phyloP scores from a whole-genome alignment of 768 basidiomycete species.

The Phanerodontia chrysosporium region DNA sequence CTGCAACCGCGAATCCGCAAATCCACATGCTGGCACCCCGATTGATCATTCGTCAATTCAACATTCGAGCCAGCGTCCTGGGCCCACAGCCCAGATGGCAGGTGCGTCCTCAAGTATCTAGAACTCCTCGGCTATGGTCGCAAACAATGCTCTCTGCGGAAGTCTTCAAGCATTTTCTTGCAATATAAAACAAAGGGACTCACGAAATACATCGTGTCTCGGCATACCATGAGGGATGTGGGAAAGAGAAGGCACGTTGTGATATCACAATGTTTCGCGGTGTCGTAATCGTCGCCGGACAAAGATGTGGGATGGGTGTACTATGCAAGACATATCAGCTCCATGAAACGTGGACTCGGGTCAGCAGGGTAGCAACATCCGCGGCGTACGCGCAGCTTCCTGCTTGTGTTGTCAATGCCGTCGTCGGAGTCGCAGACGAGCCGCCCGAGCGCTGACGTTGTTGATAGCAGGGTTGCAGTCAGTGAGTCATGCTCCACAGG shows the following conservation, averaged over 20 bases:
- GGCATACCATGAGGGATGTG: background rate
- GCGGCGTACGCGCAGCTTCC: no score
- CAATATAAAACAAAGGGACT: no score
- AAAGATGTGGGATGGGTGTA: background rate
- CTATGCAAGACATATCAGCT: background rate
- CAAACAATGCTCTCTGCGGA: no score
- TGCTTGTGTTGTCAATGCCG: no score
- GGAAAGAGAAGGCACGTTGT: background rate
- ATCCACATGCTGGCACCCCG: background rate
- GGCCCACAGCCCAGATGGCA: background rate
- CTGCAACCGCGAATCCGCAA: background rate
- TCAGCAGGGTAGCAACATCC: no score
- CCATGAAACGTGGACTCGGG: no score
- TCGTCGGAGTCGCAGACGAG: no score
- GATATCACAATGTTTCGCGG: background rate
- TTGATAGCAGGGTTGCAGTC: no score
- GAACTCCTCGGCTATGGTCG: no score
- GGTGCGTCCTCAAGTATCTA: background rate
- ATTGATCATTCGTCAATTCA: background rate
- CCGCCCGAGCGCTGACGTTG: no score
- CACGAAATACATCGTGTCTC: background rate
- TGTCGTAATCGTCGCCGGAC: background rate
- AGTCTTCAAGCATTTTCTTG: no score
- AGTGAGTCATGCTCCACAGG: no score
- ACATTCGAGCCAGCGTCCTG: background rate